Evolutionary conservation across 257 asterid genomes (phyloP).

Genomic region (Primulina tabacum): DNA sequence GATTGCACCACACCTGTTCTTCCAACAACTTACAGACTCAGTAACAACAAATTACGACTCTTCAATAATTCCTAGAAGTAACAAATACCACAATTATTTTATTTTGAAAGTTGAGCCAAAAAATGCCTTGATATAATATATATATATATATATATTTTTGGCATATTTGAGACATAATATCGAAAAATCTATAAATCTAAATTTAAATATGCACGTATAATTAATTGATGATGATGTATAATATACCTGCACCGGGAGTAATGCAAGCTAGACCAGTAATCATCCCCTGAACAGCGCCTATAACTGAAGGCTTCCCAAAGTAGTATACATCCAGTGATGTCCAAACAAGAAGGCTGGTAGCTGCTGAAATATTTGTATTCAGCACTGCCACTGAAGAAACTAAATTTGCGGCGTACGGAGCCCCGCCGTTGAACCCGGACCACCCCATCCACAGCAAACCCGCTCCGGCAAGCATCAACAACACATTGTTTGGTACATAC

Average conservation of each 20-base stretch:
- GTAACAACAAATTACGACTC: no score
- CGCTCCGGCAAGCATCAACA: constrained; percentile 87
- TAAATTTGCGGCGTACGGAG: constrained; percentile 78
- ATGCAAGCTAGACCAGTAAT: constrained; percentile 89
- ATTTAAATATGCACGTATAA: background rate
- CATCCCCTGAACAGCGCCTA: constrained; percentile 94
- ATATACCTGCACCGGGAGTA: constrained; percentile 89
- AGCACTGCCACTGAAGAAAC: constrained; percentile 65
- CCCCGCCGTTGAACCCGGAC: constrained; percentile 97
- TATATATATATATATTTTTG: no score
- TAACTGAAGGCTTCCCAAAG: constrained; percentile 88
- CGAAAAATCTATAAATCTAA: no score
- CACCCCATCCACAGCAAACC: constrained; percentile 97
- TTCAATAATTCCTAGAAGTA: no score
- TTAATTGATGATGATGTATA: background rate
- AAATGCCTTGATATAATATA: no score
- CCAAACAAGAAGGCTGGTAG: constrained; percentile 92
- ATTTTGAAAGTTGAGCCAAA: no score
- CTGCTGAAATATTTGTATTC: constrained; percentile 79
- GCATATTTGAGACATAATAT: no score
- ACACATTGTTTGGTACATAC: constrained; percentile 76
- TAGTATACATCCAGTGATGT: constrained; percentile 73
- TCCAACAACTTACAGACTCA: no score
- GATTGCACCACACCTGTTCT: constrained; percentile 74
- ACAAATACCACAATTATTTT: no score